Percentiles rank a stretch among this genome's conserved stretches.
Evolutionary conservation across 139 green algal genomes (phyloP).

Genomic region (Coelastrella sp.): DNA sequence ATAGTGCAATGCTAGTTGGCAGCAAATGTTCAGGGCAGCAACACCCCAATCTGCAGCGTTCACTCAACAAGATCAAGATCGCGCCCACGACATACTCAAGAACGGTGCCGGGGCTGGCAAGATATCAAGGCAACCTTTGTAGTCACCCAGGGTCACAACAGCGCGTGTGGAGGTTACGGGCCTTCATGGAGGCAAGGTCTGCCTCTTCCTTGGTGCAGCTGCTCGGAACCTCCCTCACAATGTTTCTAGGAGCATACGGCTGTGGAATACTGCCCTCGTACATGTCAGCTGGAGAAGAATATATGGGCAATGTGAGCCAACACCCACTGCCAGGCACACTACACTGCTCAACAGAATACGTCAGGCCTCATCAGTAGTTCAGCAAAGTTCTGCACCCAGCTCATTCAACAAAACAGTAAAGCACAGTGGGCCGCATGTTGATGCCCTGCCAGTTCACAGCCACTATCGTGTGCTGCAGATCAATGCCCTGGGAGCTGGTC

Average conservation of each 20-base stretch:
- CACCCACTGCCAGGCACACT: too few relatives aligned
- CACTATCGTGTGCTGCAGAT: slow-evolving; percentile 1
- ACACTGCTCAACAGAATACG: background rate
- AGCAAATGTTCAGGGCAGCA: too few relatives aligned
- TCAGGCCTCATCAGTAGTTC: too few relatives aligned
- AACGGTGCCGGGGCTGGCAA: too few relatives aligned
- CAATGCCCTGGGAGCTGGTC: slow-evolving; percentile 14
- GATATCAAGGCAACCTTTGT: too few relatives aligned
- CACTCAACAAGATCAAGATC: too few relatives aligned
- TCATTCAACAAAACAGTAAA: too few relatives aligned
- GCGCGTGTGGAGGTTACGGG: background rate
- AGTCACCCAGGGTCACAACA: background rate
- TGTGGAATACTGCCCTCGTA: slow-evolving; percentile 39
- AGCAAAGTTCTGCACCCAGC: too few relatives aligned
- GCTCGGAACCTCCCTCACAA: slow-evolving; percentile 1
- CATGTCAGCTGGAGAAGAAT: background rate
- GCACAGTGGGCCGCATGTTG: too few relatives aligned
- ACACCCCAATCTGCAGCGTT: too few relatives aligned
- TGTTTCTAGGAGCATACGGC: slow-evolving; percentile 40
- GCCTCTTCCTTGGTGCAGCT: background rate
- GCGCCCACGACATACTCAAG: too few relatives aligned
- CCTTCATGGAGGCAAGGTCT: background rate
- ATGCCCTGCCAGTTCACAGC: background rate
- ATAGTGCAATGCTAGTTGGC: too few relatives aligned
- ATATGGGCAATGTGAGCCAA: slow-evolving; percentile 16